A percentile compares a stretch with the other conserved stretches of the same genome.
phyloP scores from a whole-genome alignment of 148 eudicot species.

The Simmondsia chinensis region DNA sequence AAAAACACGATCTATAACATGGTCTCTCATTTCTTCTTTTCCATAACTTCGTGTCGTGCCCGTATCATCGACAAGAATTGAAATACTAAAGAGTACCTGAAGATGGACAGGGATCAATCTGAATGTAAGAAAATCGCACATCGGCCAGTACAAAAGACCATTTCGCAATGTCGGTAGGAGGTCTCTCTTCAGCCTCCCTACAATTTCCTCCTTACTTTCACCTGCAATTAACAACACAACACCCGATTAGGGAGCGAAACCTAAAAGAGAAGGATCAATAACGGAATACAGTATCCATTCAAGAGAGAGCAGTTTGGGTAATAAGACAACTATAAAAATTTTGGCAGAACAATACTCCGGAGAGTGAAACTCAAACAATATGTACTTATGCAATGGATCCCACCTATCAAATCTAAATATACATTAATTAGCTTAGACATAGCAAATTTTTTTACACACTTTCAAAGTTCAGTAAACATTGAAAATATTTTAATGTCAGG shows the following conservation, averaged over 20 bases:
- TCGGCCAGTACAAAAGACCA: constrained; percentile 78
- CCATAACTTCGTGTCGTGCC: too few relatives aligned
- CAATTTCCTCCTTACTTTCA: constrained; percentile 50
- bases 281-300: not conserved
- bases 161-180: constrained; percentile 61
- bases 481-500: too few relatives aligned
- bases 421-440: too few relatives aligned
- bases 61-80: not conserved
- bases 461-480: too few relatives aligned
- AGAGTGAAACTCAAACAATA: too few relatives aligned
- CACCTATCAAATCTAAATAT: too few relatives aligned
- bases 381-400: too few relatives aligned
- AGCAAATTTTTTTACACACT: too few relatives aligned
- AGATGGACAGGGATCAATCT: constrained; percentile 68
- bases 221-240: constrained; percentile 26
- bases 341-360: too few relatives aligned
- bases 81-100: constrained; percentile 39
- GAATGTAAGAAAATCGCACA: constrained; percentile 80
- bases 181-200: constrained; percentile 72
- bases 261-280: not conserved
- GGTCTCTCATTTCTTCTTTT: not conserved
- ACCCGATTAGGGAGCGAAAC: not conserved
- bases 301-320: too few relatives aligned
- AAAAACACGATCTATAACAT: not conserved
- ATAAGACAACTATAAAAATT: too few relatives aligned